Base-by-base conservation (phyloP, 1,284 basidiomycete genomes). In the Heterobasidion occidentale region DNA sequence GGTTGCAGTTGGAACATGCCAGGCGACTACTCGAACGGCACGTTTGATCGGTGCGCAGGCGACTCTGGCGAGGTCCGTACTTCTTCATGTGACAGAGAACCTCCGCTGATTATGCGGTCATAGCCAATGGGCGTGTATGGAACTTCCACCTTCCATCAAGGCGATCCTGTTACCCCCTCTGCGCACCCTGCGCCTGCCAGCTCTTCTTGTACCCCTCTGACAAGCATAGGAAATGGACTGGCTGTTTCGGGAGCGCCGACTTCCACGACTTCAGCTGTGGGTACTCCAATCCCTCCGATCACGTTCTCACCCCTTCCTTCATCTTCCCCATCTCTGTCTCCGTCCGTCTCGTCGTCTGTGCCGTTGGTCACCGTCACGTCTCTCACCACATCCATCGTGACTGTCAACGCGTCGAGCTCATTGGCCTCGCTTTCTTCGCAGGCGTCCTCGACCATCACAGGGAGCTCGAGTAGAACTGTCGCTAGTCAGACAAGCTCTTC, bases 1-100 rank as follows among this genome's bases (percentile, higher is more conserved):
- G 83, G 85, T 19, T 88, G 84, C 63, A 65, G 55, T 3, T 88
- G 82, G 79, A 86, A 87, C 65, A 86, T 87, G 75, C 86, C 85
- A 6, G 87, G 74, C 17, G 79, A 79, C 65, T 86, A 88, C 63
- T 68, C 68, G 44, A 51, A 74, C 12, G 83, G 80, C 48, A 70
- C 73, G 2, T 88, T 89, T 64, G 82, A 86, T 62, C 64, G 75
- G 27, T 90, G 87, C 68, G 20, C 55, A 20, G 69, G 74, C 11
- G 81, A 86, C 58, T 73, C 70, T 44, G 38, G 38, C n/a, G 38
- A 42, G 38, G 52, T 53, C 17, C 20, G 52, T 53, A 14, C 19
- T 27, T 49, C 27, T 33, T 34, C 47, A 33, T 19, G 20, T 19
- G 11, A 52, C 17, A 19, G 4, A 51, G 34, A 35, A 8, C 15